These are phyloP conservation scores for Metschnikowia drakensbergensis DNA, from an alignment of 805 yeast genomes.

Conservation along the genomic window DNA sequence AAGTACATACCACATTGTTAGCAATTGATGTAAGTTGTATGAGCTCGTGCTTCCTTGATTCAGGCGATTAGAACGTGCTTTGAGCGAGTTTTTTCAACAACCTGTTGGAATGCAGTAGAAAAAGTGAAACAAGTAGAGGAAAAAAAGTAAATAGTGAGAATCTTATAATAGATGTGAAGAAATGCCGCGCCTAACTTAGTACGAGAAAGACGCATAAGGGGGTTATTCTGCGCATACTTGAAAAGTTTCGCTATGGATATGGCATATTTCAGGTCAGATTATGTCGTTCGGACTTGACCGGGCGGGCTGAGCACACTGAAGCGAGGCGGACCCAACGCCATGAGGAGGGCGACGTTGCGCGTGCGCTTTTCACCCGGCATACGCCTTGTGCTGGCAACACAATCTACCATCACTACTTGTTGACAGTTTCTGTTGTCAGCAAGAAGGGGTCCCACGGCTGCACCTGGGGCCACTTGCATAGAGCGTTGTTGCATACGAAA, in stretches of 20 bases:
- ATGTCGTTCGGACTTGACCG: not conserved
- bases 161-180: slow-evolving; percentile 3
- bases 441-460: not conserved
- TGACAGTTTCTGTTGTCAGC: not conserved
- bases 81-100: slow-evolving; percentile 1
- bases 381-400: not conserved
- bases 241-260: not conserved
- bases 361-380: not conserved
- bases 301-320: not conserved
- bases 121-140: not conserved
- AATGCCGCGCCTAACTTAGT: slow-evolving; percentile 7
- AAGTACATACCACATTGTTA: slow-evolving; percentile 15
- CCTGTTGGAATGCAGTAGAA: not conserved
- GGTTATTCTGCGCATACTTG: slow-evolving; percentile 4
- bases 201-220: not conserved
- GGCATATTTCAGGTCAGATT: slow-evolving; percentile 1
- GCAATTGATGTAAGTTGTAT: not conserved
- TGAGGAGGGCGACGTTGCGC: not conserved
- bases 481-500: not conserved
- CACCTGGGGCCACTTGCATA: not conserved
- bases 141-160: slow-evolving; percentile 5
- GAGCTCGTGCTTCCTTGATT: not conserved
- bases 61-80: not conserved
- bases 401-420: not conserved
- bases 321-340: no score